phyloP scores from a whole-genome alignment of 257 asterid species.

The Mitragyna speciosa region DNA sequence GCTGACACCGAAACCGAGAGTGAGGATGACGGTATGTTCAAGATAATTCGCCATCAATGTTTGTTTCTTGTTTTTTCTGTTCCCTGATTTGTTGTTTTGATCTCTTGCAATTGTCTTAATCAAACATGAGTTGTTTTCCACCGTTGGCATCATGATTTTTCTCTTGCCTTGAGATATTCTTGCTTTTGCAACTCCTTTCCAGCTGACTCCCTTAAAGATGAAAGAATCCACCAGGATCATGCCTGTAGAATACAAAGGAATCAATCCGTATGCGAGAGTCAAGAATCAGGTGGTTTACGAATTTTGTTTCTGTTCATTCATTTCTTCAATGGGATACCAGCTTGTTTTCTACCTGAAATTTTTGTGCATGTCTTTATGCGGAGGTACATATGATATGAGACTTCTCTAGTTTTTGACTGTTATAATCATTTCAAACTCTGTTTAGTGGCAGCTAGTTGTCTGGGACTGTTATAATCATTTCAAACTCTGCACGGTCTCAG shows the following conservation, averaged over 20 bases:
- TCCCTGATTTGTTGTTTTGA: neutral
- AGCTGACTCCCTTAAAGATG: conserved; percentile 67
- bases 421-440: no score
- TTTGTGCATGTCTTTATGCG: neutral
- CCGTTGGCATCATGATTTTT: no score
- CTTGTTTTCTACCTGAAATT: neutral
- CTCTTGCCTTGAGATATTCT: neutral
- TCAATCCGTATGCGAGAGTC: conserved; percentile 38
- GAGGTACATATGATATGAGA: neutral
- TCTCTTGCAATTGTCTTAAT: neutral
- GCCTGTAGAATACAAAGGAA: conserved; percentile 30
- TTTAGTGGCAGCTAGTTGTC: neutral
- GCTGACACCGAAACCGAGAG: conserved; percentile 76
- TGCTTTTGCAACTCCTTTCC: conserved; percentile 9
- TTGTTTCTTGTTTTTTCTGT: neutral
- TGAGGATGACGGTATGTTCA: conserved; percentile 76
- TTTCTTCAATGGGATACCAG: neutral
- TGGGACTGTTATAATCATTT: no score
- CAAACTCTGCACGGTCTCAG: no score
- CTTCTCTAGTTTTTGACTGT: neutral
- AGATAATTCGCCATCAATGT: neutral
- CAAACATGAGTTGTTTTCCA: no score
- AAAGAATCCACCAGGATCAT: conserved; percentile 40
- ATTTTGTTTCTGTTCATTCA: neutral
- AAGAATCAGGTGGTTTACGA: conserved; percentile 38